Percentiles rank a stretch among this genome's conserved stretches.
Evolutionary conservation across 2,329 filamentous ascomycete species (phyloP).

Genomic region (Mollisia scopiformis): DNA sequence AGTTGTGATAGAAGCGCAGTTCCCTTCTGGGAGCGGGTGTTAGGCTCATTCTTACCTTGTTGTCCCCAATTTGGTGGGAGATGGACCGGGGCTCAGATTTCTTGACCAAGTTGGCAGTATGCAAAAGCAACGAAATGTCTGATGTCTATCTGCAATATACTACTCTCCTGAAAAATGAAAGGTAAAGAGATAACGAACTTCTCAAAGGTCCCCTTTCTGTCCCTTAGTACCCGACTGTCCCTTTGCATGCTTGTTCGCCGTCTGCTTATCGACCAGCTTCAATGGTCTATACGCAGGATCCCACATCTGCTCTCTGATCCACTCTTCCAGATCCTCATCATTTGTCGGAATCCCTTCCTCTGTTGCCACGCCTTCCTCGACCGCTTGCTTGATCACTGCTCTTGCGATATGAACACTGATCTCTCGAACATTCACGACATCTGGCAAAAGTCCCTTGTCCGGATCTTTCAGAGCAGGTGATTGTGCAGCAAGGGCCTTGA

Average conservation of each 20-base stretch:
- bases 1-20: no score
- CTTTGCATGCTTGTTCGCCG: constrained; percentile 60
- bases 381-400: constrained; percentile 72
- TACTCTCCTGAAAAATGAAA: no score
- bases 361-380: constrained; percentile 69
- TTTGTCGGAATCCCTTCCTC: constrained; percentile 64
- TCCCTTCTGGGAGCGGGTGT: no score
- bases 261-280: constrained; percentile 54
- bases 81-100: no score
- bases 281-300: constrained; percentile 68
- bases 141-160: no score
- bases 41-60: no score
- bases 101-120: no score
- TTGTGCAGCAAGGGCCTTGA: constrained; percentile 70
- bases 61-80: no score
- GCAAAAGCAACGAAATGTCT: no score
- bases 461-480: constrained; percentile 70
- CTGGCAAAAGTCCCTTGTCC: constrained; percentile 71
- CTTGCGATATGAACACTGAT: constrained; percentile 79
- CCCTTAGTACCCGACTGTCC: constrained; percentile 53
- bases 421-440: constrained; percentile 72
- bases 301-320: constrained; percentile 84
- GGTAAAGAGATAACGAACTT: no score
- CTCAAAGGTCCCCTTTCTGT: not conserved
- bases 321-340: constrained; percentile 44